Conservation (phyloP, 2,329 filamentous ascomycete species). For the Ceratocystis destructans region DNA sequence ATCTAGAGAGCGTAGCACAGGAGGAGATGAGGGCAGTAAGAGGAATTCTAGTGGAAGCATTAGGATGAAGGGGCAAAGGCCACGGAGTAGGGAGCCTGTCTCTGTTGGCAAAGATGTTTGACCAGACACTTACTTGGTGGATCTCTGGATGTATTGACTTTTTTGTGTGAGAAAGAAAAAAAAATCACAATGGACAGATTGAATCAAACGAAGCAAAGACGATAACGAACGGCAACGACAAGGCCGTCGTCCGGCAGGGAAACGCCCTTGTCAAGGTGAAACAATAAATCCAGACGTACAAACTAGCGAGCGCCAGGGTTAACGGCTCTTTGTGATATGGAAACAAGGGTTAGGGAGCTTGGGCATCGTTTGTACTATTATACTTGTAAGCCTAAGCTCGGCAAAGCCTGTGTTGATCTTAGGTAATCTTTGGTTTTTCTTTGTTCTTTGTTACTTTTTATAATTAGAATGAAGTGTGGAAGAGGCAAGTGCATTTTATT, state of each 20-base stretch:
- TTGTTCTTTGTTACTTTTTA: background rate
- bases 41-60: conserved; percentile 5
- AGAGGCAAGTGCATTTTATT: background rate
- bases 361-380: background rate
- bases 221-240: background rate
- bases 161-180: background rate
- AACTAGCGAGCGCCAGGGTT: background rate
- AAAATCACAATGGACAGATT: background rate
- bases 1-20: conserved; percentile 8
- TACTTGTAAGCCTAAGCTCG: background rate
- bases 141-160: background rate
- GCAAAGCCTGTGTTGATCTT: background rate
- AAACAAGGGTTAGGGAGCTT: conserved; percentile 1
- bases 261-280: background rate
- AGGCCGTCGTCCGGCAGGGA: too few relatives aligned
- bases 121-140: background rate
- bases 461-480: too few relatives aligned
- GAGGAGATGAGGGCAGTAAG: background rate
- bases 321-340: background rate
- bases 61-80: background rate
- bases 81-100: background rate
- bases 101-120: background rate
- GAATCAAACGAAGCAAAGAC: background rate
- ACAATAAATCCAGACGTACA: background rate
- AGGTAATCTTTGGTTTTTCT: background rate